phyloP scores from a whole-genome alignment of 306 rosid species.

The Comarum palustre region DNA sequence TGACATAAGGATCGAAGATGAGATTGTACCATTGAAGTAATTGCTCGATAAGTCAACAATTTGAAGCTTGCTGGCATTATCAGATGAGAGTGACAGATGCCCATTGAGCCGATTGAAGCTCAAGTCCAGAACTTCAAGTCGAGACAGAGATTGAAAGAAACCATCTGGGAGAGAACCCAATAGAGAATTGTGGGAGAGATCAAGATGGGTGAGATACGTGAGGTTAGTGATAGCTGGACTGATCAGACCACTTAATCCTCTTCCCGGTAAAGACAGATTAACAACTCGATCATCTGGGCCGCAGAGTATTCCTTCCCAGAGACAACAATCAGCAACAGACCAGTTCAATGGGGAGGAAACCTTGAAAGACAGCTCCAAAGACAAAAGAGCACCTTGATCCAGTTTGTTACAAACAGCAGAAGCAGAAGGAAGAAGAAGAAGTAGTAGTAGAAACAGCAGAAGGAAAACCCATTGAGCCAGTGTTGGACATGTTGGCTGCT shows the following conservation, averaged over 20 bases:
- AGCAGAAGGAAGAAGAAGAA: not conserved
- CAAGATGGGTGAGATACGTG: slow-evolving; percentile 45
- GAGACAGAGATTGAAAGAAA: slow-evolving; percentile 33
- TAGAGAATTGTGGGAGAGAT: slow-evolving; percentile 60
- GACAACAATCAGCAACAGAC: slow-evolving; percentile 72
- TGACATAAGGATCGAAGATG: slow-evolving; percentile 41
- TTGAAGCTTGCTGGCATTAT: slow-evolving; percentile 21
- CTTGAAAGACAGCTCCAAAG: slow-evolving; percentile 31
- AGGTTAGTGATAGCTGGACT: slow-evolving; percentile 39
- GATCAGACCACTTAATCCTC: slow-evolving; percentile 52
- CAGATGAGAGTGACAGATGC: slow-evolving; percentile 24
- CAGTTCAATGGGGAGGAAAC: slow-evolving; percentile 49
- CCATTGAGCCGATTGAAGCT: slow-evolving; percentile 39
- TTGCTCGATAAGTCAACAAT: slow-evolving; percentile 73
- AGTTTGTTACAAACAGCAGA: slow-evolving; percentile 38
- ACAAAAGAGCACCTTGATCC: slow-evolving; percentile 52
- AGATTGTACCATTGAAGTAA: slow-evolving; percentile 49
- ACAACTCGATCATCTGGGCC: slow-evolving; percentile 40
- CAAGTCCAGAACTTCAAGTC: slow-evolving; percentile 4
- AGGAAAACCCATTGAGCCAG: not conserved
- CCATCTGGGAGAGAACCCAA: slow-evolving; percentile 45
- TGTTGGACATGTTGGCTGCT: not conserved
- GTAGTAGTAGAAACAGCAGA: not conserved
- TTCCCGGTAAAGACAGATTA: slow-evolving; percentile 40
- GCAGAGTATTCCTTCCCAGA: slow-evolving; percentile 72